Percentiles rank a stretch among this genome's conserved stretches.
phyloP scores from a whole-genome alignment of 1,284 basidiomycete genomes.

The Puccinia novopanici region DNA sequence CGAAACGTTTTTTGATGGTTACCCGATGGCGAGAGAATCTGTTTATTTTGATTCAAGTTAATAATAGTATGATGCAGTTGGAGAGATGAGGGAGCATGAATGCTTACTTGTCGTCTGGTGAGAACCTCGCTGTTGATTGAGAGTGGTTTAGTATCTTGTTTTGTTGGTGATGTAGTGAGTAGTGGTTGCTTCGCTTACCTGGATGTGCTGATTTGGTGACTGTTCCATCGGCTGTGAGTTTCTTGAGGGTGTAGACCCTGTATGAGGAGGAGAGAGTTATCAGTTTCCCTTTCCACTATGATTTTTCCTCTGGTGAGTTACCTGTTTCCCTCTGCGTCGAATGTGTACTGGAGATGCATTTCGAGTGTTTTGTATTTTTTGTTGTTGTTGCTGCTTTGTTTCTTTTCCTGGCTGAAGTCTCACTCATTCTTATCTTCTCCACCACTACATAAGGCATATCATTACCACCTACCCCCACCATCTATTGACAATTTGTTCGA shows the following conservation, averaged over 20 bases:
- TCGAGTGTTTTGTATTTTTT: not conserved
- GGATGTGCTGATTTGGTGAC: slow-evolving; percentile 92
- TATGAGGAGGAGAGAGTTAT: no score
- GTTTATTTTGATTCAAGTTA: not conserved
- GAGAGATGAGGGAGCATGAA: not conserved
- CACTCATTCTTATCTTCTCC: no score
- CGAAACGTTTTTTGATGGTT: slow-evolving; percentile 83
- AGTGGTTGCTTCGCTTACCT: slow-evolving; percentile 64
- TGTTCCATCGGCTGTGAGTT: slow-evolving; percentile 75
- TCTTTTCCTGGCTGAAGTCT: no score
- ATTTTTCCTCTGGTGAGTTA: not conserved
- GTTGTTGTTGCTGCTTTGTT: not conserved
- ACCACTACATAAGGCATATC: no score
- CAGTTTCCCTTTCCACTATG: not conserved
- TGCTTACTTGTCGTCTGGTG: slow-evolving; percentile 81
- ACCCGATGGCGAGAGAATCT: slow-evolving; percentile 86
- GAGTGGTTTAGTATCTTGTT: not conserved
- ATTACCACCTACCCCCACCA: no score
- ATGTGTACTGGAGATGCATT: slow-evolving; percentile 48
- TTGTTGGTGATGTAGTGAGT: slow-evolving; percentile 8
- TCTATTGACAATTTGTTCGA: no score
- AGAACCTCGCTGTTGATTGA: slow-evolving; percentile 76
- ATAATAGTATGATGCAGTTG: not conserved
- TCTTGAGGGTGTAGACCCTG: slow-evolving; percentile 89
- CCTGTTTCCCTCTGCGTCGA: slow-evolving; percentile 41